A percentile compares a stretch with the other conserved stretches of the same genome.
phyloP scores from a whole-genome alignment of 108 stramenopile genomes.

The Ochromonas danica region DNA sequence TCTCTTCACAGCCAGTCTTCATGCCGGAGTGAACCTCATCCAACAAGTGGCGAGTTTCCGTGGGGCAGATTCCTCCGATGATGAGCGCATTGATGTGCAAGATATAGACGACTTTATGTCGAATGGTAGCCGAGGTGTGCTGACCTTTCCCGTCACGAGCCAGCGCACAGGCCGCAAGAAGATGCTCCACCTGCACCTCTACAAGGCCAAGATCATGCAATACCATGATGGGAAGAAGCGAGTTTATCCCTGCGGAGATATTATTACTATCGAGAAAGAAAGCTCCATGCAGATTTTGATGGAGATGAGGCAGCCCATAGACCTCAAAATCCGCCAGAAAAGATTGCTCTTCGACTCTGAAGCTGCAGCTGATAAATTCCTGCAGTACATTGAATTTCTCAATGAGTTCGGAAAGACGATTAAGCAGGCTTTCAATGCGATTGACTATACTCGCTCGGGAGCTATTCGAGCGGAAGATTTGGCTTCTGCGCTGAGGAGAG shows the following conservation, averaged over 20 bases:
- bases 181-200: background rate
- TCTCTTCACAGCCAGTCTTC: background rate
- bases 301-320: background rate
- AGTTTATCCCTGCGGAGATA: background rate
- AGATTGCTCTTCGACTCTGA: background rate
- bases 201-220: background rate
- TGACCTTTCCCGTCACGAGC: background rate
- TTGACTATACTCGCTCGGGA: background rate
- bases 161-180: background rate
- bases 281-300: background rate
- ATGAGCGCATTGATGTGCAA: background rate
- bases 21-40: background rate
- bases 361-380: slow-evolving; percentile 9
- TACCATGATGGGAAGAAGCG: slow-evolving; percentile 1
- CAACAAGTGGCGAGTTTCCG: background rate
- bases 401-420: background rate
- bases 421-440: background rate
- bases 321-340: no score
- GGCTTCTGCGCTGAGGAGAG: background rate
- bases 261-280: background rate
- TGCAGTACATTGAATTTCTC: slow-evolving; percentile 5
- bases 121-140: slow-evolving; percentile 2
- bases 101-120: background rate
- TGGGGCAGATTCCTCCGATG: background rate
- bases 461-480: background rate